phyloP scores from a whole-genome alignment of 2,329 filamentous ascomycete species.

The Celoporthe dispersa region DNA sequence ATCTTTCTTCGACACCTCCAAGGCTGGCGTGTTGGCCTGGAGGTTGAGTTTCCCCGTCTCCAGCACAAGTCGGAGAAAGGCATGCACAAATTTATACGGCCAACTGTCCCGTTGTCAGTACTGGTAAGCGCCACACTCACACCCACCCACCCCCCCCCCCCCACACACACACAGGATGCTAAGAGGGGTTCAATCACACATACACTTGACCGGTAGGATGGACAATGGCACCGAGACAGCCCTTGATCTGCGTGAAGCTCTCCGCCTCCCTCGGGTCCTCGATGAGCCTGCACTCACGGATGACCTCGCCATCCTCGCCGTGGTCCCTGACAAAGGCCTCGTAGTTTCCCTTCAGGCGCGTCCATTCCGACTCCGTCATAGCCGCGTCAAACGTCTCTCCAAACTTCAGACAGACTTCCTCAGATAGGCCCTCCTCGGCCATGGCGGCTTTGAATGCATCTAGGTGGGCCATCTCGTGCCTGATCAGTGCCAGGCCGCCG shows the following conservation, averaged over 20 bases:
- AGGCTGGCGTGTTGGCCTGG: conserved; percentile 36
- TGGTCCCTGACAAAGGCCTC: conserved; percentile 37
- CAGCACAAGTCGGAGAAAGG: conserved; percentile 27
- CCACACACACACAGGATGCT: rapidly evolving
- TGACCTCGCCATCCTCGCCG: conserved; percentile 36
- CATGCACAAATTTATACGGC: conserved; percentile 31
- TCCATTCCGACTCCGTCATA: conserved; percentile 39
- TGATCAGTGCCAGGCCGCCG: conserved; percentile 38
- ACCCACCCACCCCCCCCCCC: too few species aligned
- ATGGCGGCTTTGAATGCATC: conserved; percentile 27
- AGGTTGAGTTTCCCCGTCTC: conserved; percentile 32
- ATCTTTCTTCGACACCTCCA: conserved; percentile 34
- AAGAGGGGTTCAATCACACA: neutral
- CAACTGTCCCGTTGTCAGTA: conserved; percentile 9
- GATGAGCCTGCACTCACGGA: conserved; percentile 32
- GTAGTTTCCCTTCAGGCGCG: conserved; percentile 35
- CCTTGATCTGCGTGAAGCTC: conserved; percentile 39
- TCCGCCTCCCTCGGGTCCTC: conserved; percentile 35
- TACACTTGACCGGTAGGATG: conserved; percentile 35
- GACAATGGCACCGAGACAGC: conserved; percentile 35
- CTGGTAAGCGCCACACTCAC: neutral
- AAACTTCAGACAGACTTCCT: conserved; percentile 37
- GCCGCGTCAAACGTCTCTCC: conserved; percentile 41
- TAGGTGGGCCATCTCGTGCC: conserved; percentile 38
- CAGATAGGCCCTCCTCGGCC: conserved; percentile 33